Percentiles rank a stretch among this genome's conserved stretches.
These are phyloP conservation scores for Chaetomium strumarium DNA, from an alignment of 2,329 filamentous ascomycete genomes.

Conservation along the genomic window DNA sequence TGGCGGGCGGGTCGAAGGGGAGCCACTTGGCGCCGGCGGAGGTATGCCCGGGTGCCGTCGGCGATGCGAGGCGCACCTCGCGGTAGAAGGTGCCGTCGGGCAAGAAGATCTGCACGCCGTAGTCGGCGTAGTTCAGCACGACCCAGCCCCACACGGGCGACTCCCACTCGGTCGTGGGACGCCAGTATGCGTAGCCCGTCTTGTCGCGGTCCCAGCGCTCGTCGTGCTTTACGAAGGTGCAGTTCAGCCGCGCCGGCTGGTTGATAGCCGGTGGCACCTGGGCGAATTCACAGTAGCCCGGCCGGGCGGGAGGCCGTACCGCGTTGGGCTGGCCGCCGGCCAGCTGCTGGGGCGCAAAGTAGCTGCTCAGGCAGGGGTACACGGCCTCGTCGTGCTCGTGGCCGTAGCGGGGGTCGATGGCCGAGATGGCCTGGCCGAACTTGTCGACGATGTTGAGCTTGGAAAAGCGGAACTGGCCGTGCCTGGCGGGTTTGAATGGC, in stretches of 20 bases:
- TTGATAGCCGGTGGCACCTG: conserved; percentile 39
- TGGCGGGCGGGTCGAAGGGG: conserved; percentile 1
- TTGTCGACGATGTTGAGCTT: conserved; percentile 46
- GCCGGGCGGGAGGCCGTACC: conserved; percentile 21
- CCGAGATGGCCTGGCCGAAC: conserved; percentile 38
- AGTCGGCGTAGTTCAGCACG: conserved; percentile 36
- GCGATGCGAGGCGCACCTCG: conserved; percentile 35
- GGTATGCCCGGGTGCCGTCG: conserved; percentile 1
- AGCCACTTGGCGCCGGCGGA: background rate
- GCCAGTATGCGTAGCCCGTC: conserved; percentile 17
- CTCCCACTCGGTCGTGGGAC: conserved; percentile 32
- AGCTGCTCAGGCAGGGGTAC: too few species aligned
- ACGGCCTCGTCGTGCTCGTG: too few species aligned
- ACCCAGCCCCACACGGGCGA: conserved; percentile 39
- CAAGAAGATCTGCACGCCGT: conserved; percentile 38
- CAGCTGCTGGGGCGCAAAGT: too few species aligned
- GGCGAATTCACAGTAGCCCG: too few species aligned
- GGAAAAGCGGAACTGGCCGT: conserved; percentile 42
- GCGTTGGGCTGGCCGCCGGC: background rate
- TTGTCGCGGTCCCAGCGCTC: too few species aligned
- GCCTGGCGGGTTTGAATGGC: conserved; percentile 41
- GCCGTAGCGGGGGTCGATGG: conserved; percentile 28
- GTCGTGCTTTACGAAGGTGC: conserved; percentile 27
- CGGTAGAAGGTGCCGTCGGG: conserved; percentile 38
- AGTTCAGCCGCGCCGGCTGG: conserved; percentile 34